Percentiles rank a stretch among this genome's conserved stretches.
Evolutionary conservation across 345 rosid species (phyloP).

Genomic region (Pistacia integerrima): DNA sequence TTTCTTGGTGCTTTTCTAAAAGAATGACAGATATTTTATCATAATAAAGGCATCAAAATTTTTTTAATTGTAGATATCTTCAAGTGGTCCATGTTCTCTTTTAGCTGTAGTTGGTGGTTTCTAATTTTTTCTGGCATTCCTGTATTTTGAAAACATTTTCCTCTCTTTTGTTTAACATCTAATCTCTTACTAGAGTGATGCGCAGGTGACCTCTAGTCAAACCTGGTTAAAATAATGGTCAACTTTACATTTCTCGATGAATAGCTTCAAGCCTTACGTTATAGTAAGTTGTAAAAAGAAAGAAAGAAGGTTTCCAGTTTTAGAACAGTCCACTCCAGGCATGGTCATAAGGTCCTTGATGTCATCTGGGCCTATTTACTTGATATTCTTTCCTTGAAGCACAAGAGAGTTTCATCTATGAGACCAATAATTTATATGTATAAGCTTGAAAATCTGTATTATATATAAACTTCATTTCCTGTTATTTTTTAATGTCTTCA

Average conservation of each 20-base stretch:
- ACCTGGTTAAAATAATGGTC: too few species aligned
- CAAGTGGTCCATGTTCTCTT: too few species aligned
- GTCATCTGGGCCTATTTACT: not conserved
- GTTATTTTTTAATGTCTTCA: not conserved
- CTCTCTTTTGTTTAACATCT: too few species aligned
- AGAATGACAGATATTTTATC: too few species aligned
- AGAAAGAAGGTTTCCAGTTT: not conserved
- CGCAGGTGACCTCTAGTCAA: too few species aligned
- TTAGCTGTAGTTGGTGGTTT: too few species aligned
- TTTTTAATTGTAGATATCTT: too few species aligned
- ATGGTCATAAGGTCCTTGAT: not conserved
- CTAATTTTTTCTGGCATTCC: too few species aligned
- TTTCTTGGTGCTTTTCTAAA: too few species aligned
- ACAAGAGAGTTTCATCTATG: not conserved
- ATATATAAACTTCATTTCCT: not conserved
- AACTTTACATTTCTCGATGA: not conserved
- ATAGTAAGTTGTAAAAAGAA: not conserved
- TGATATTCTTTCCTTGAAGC: not conserved
- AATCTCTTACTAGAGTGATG: too few species aligned
- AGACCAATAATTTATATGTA: not conserved
- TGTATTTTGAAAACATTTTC: too few species aligned
- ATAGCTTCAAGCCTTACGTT: not conserved
- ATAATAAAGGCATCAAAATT: too few species aligned
- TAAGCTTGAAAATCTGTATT: not conserved
- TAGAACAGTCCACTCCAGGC: not conserved